Evolutionary conservation across 768 basidiomycete genomes (phyloP).

Genomic region (Rhodosporidiobolus odoratus): DNA sequence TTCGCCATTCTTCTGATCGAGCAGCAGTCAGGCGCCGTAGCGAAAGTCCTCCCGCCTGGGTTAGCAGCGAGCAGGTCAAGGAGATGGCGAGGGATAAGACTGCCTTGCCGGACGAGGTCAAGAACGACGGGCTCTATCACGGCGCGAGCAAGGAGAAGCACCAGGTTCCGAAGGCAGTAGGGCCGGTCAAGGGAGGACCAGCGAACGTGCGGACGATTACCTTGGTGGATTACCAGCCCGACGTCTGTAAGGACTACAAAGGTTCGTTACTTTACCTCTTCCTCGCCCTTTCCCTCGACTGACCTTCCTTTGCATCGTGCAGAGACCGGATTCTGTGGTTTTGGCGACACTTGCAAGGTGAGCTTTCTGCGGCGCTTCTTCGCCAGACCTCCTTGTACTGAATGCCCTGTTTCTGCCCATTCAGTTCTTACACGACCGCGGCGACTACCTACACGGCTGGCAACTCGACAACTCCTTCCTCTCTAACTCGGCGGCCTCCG

Average conservation of each 20-base stretch:
- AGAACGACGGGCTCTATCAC: constrained; percentile 76
- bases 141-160: constrained; percentile 72
- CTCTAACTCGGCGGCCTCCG: constrained; percentile 39
- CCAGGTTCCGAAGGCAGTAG: constrained; percentile 74
- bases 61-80: constrained; percentile 69
- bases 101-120: constrained; percentile 55
- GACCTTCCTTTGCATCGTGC: constrained; percentile 25
- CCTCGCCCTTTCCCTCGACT: background rate
- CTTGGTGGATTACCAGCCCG: constrained; percentile 94
- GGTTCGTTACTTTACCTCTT: constrained; percentile 56
- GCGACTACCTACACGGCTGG: constrained; percentile 89
- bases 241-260: constrained; percentile 99
- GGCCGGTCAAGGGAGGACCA: constrained; percentile 67
- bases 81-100: constrained; percentile 57
- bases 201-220: constrained; percentile 86
- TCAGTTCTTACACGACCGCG: constrained; percentile 86
- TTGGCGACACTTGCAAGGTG: constrained; percentile 91
- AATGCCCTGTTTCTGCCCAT: too few species aligned
- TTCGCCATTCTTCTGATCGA: constrained; percentile 68
- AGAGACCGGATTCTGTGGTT: constrained; percentile 99
- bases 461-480: constrained; percentile 72
- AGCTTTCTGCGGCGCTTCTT: background rate
- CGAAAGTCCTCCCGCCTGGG: constrained; percentile 66
- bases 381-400: background rate
- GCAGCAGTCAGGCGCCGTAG: constrained; percentile 65